These are phyloP conservation scores for Talaromyces sp. DNA, from an alignment of 2,329 filamentous ascomycete species.

Conservation along the genomic window DNA sequence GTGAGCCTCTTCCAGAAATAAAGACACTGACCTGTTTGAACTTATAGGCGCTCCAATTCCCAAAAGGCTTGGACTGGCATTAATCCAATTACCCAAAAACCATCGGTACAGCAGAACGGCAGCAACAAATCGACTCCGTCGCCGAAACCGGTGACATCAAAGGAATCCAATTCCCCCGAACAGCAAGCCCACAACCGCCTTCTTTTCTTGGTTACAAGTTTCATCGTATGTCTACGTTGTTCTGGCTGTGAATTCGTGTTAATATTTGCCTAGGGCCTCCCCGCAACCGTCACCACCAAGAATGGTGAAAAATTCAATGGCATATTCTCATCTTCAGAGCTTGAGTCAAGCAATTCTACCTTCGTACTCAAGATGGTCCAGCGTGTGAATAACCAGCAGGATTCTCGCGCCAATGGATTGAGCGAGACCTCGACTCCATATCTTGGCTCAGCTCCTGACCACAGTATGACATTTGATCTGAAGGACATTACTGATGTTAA, in stretches of 20 bases:
- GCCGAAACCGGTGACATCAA: constrained; percentile 33
- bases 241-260: constrained; percentile 8
- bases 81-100: constrained; percentile 56
- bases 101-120: constrained; percentile 50
- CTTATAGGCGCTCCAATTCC: constrained; percentile 45
- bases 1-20: background rate
- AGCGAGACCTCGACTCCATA: constrained; percentile 34
- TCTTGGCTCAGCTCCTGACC: constrained; percentile 38
- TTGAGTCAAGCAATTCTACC: constrained; percentile 47
- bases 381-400: constrained; percentile 35
- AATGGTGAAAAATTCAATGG: constrained; percentile 57
- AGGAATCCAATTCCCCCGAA: constrained; percentile 49
- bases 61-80: constrained; percentile 58
- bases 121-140: constrained; percentile 38
- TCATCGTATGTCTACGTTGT: constrained; percentile 44
- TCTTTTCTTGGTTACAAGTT: constrained; percentile 53
- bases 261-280: constrained; percentile 44
- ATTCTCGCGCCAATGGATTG: constrained; percentile 36
- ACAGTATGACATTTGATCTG: constrained; percentile 55
- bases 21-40: constrained; percentile 5
- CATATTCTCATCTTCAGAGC: constrained; percentile 52
- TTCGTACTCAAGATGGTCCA: constrained; percentile 63
- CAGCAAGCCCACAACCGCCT: constrained; percentile 56
- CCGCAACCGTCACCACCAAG: constrained; percentile 51
- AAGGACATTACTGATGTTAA: constrained; percentile 55